Percentiles rank a stretch among this genome's conserved stretches.
phyloP scores from a whole-genome alignment of 1,284 basidiomycete species.

The Tilletia setariae region DNA sequence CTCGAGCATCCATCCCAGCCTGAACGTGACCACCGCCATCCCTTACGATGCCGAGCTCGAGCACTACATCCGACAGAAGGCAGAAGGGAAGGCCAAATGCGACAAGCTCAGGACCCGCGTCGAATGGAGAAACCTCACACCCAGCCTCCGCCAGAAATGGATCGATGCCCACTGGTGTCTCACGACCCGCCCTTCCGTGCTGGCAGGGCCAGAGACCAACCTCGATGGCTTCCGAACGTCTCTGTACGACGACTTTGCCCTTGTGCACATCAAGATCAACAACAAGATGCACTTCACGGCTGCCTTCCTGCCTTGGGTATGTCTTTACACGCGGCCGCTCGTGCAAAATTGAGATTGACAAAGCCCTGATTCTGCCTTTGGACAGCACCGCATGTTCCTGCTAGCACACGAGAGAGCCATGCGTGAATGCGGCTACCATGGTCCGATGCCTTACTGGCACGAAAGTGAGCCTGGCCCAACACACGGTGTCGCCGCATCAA shows the following conservation, averaged over 20 bases:
- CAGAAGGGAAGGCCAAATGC: neutral
- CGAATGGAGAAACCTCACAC: neutral
- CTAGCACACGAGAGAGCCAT: neutral
- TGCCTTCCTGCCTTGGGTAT: neutral
- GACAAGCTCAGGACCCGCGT: neutral
- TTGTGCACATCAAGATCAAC: neutral
- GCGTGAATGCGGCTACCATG: neutral
- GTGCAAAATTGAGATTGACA: too few species aligned
- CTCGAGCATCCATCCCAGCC: neutral
- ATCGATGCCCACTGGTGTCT: slow-evolving; percentile 14
- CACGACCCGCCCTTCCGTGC: neutral
- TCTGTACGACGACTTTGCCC: neutral
- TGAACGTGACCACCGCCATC: slow-evolving; percentile 3
- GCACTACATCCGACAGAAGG: neutral
- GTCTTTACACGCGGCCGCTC: too few species aligned
- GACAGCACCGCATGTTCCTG: neutral
- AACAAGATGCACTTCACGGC: neutral
- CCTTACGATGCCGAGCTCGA: neutral
- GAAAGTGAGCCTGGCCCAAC: neutral
- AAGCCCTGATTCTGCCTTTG: neutral
- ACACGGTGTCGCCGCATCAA: neutral
- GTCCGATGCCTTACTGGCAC: slow-evolving; percentile 3
- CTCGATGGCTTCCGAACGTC: neutral
- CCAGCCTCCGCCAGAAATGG: neutral
- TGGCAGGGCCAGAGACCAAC: slow-evolving; percentile 5